Base-by-base conservation (phyloP, 306 rosid species). In the Styphnolobium japonicum region DNA sequence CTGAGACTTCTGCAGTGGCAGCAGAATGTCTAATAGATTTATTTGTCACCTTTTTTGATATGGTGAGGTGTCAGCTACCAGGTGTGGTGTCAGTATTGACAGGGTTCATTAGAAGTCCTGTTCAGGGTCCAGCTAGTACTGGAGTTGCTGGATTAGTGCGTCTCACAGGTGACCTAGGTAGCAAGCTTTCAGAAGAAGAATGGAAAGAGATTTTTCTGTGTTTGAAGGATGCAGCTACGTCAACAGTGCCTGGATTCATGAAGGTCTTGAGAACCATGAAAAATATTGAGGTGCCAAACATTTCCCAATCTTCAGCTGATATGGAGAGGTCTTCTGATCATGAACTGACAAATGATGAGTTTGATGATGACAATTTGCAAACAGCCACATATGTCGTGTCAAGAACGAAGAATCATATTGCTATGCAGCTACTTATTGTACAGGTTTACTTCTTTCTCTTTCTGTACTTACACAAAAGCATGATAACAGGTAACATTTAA, bases 101-200 rank as follows among this genome's bases (percentile, higher is more conserved):
- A 5, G 90, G 88, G 71, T 87, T 90, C 80, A 85, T 95, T 81
- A 87, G 90, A 80, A 93, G 94, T 85, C 89, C 99, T 80, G 85
- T 91, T 86, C 98, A 89, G 74, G 97, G 98, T 87, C 90, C 89
- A 33, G 91, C 99, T 60, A 91, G 98, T 76, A 90, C 96, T 7
- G 99, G 98, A 21, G 97, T 93, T 67, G 90, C 98, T 52, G 92
- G 92, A 33, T 76, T 95, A 84, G 86, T 90, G 77, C 96, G 93
- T 43, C 86, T 95, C 89, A 84, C 95, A 10, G 81, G 89, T 6
- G 94, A 91, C 57, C 85, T 93, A 77, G 93, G 96, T 66, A 83
- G 83, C 81, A 91, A 84, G 87, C 85, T 95, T 78, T 86, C 92
- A 3, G 96, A 89, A 80, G 82, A 89, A 25, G 99, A 93, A 71